phyloP scores from a whole-genome alignment of 495 filamentous ascomycete genomes.

The Neurospora tetraspora region DNA sequence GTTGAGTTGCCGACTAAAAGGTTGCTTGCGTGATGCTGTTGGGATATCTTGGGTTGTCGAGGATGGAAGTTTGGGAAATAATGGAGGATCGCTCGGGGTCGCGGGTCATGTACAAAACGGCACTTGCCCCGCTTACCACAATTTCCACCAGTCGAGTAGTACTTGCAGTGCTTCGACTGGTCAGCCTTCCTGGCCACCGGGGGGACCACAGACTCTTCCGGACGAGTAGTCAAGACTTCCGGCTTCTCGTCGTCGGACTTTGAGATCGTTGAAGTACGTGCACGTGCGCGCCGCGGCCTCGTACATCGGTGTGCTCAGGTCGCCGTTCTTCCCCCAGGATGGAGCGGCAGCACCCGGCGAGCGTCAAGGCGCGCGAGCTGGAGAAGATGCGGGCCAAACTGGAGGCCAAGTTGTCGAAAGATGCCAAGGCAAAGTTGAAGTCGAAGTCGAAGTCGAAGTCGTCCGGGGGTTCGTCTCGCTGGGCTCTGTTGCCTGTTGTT shows the following conservation, averaged over 20 bases:
- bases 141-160: conserved; percentile 48
- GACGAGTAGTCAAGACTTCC: conserved; percentile 35
- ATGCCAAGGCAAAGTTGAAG: not conserved
- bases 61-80: too few species aligned
- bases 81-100: conserved; percentile 1
- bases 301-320: not conserved
- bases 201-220: conserved; percentile 23
- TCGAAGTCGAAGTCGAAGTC: not conserved
- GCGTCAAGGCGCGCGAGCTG: not conserved
- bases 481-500: not conserved
- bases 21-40: too few species aligned
- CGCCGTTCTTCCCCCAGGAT: not conserved
- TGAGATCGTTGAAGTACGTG: conserved; percentile 8
- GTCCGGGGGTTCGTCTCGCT: not conserved
- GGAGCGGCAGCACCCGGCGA: not conserved
- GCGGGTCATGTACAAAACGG: conserved; percentile 49
- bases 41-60: too few species aligned
- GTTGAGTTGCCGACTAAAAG: too few species aligned
- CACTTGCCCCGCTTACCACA: conserved; percentile 57
- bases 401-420: not conserved
- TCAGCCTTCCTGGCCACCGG: conserved; percentile 39
- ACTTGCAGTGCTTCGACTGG: conserved; percentile 48
- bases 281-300: not conserved
- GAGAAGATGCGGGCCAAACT: not conserved
- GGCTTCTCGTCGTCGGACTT: conserved; percentile 37